Conservation (phyloP, 1,139 yeast species). For the Diutina mesorugosa region DNA sequence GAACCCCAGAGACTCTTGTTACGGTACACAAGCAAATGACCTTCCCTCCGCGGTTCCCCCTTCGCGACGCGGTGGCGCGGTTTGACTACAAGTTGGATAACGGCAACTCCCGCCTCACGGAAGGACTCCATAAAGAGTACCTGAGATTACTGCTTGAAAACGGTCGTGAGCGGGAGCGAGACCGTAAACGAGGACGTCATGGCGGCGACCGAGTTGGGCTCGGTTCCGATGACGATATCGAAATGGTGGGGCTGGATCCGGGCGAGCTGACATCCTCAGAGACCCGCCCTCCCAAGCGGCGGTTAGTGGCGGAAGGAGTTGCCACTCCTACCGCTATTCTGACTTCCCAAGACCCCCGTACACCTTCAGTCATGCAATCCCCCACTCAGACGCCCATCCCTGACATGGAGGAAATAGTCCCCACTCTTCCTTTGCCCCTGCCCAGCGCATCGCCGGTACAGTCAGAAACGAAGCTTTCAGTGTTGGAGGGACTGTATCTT, state of each 20-base stretch:
- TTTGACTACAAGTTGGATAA: slow-evolving; percentile 1
- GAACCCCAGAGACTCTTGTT: background rate
- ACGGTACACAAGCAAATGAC: background rate
- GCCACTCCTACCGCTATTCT: background rate
- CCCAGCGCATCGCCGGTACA: slow-evolving; percentile 44
- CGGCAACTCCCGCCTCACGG: background rate
- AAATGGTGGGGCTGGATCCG: background rate
- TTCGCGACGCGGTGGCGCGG: background rate
- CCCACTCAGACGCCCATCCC: slow-evolving; percentile 26
- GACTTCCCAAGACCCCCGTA: slow-evolving; percentile 12
- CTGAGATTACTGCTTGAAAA: background rate
- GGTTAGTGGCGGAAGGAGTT: background rate
- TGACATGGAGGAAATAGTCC: slow-evolving; percentile 24
- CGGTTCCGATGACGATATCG: background rate
- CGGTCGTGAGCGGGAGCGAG: background rate
- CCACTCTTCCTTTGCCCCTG: slow-evolving; percentile 57
- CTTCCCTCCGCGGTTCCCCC: background rate
- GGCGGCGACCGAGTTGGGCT: background rate
- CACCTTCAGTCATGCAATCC: slow-evolving; percentile 19
- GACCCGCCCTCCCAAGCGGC: background rate
- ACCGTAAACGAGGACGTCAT: background rate
- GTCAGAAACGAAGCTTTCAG: slow-evolving; percentile 9
- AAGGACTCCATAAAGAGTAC: background rate
- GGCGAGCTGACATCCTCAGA: background rate
- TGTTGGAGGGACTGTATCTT: slow-evolving; percentile 13